Percentiles rank a stretch among this genome's conserved stretches.
Evolutionary conservation across 2,329 filamentous ascomycete genomes (phyloP).

Genomic region (Biscogniauxia mediterranea): DNA sequence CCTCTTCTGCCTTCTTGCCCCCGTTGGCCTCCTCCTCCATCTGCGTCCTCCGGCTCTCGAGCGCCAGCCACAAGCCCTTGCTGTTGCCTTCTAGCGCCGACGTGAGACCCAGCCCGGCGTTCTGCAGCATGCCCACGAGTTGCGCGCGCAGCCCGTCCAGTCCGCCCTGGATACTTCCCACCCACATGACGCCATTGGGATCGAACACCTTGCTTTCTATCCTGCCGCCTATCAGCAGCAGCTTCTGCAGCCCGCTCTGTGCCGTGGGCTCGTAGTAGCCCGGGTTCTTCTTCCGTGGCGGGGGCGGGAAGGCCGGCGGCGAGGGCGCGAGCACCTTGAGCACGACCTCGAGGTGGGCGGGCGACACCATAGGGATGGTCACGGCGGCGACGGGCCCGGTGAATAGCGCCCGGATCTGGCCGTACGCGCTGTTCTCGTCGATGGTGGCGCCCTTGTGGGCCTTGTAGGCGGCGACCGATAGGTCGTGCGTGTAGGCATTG

Average conservation of each 20-base stretch:
- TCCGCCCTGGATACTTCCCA: conserved; percentile 76
- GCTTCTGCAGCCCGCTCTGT: conserved; percentile 80
- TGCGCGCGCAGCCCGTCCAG: conserved; percentile 77
- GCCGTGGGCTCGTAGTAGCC: conserved; percentile 78
- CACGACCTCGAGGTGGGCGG: conserved; percentile 78
- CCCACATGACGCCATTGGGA: conserved; percentile 61
- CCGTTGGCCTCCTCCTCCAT: conserved; percentile 67
- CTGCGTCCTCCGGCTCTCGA: conserved; percentile 79
- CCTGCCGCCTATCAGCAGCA: conserved; percentile 81
- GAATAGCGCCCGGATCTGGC: conserved; percentile 70
- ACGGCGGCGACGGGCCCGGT: conserved; percentile 78
- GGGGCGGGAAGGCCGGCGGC: conserved; percentile 71
- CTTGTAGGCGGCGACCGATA: conserved; percentile 53
- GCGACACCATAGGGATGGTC: conserved; percentile 78
- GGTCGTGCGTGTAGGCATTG: conserved; percentile 49
- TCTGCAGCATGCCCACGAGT: conserved; percentile 77
- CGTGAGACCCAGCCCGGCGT: conserved; percentile 74
- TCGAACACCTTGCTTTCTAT: conserved; percentile 87
- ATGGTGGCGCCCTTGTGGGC: conserved; percentile 38
- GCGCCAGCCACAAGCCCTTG: conserved; percentile 80
- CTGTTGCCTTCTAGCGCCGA: conserved; percentile 75
- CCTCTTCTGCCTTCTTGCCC: conserved; percentile 28
- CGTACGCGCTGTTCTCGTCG: conserved; percentile 43
- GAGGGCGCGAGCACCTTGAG: conserved; percentile 75
- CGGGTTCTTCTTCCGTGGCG: conserved; percentile 71